Base-by-base conservation (phyloP, 2,329 filamentous ascomycete genomes). In the Sporothrix sp. region DNA sequence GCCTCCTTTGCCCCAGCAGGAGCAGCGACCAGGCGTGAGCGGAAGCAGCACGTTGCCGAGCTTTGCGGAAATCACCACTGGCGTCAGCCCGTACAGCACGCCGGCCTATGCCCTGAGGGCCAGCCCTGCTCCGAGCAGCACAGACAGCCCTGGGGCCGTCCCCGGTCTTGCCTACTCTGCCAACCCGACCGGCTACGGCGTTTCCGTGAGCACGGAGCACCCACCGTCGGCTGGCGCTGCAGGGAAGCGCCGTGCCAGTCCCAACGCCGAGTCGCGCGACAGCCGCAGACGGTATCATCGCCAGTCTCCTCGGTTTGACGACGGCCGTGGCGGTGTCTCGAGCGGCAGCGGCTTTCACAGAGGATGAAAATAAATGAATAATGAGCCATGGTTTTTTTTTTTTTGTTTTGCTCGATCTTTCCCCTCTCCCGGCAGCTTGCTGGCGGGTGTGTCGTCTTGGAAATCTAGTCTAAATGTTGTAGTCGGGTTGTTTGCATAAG, bases 21-120 rank as follows among this genome's bases (percentile, higher is more conserved):
- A n/a, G n/a, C n/a, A n/a, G n/a, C n/a, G n/a, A n/a, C n/a, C n/a
- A n/a, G n/a, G n/a, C n/a, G n/a, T n/a, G n/a, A n/a, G 52, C 20
- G 33, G 33, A 9, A 36, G 52, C 16, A 33, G 65, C 65, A 27
- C 75, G 54, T 66, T 84, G n/a, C 80, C 80, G 1, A 73, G 78
- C 46, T 70, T 84, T 14, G 74, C 76, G 32, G 79, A 84, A 60
- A 70, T 84, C 58, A 83, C 80, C 2, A 82, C 79, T 0, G 79
- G 80, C 11, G 69, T 81, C 28, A 79, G 74, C 56, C 76, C 78
- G 1, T 82, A 82, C 60, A 75, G 68, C 56, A 75, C 75, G n/a
- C 74, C 75, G 35, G 73, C 75, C 1, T 78, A 77, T 59, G 71
- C 73, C 7, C 62, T 70, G 47, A 66, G 66, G 27, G 62, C 63